Evolutionary conservation across 2,329 filamentous ascomycete species (phyloP).

Genomic region (Claviceps digitariae): DNA sequence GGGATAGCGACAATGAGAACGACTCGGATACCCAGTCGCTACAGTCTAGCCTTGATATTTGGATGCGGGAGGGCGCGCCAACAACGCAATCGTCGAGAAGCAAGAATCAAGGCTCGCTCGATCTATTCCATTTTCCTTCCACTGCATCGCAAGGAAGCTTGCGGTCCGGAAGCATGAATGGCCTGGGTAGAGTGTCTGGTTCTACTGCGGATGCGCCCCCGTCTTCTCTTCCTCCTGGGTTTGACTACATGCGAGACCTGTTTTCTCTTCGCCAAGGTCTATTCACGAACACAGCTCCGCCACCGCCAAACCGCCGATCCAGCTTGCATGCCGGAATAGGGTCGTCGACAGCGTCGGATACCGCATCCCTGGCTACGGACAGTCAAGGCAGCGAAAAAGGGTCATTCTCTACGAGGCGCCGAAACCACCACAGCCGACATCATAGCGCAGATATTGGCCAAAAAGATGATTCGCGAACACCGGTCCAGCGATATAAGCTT

Average conservation of each 20-base stretch:
- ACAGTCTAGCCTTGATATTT: constrained; percentile 41
- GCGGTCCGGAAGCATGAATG: constrained; percentile 36
- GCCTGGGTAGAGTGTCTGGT: constrained; percentile 12
- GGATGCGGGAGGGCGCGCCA: constrained; percentile 41
- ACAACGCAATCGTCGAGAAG: constrained; percentile 15
- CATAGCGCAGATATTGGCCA: constrained; percentile 20
- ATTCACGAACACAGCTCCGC: constrained; percentile 27
- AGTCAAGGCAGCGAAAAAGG: neutral
- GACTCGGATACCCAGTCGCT: constrained; percentile 23
- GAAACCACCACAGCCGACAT: constrained; percentile 8
- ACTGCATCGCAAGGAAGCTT: constrained; percentile 26
- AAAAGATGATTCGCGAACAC: constrained; percentile 13
- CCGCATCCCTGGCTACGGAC: constrained; percentile 9
- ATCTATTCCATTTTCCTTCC: constrained; percentile 40
- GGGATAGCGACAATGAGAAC: constrained; percentile 30
- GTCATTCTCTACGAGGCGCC: constrained; percentile 11
- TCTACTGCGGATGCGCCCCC: constrained; percentile 11
- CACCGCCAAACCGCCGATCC: constrained; percentile 37
- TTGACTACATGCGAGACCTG: constrained; percentile 32
- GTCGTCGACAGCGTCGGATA: constrained; percentile 13
- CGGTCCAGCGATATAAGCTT: constrained; percentile 13
- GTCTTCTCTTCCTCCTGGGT: constrained; percentile 10
- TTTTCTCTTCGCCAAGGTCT: constrained; percentile 27
- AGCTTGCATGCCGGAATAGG: constrained; percentile 37
- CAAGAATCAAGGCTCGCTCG: constrained; percentile 28